phyloP scores from a whole-genome alignment of 2,329 filamentous ascomycete genomes.

The Fusarium sp. region DNA sequence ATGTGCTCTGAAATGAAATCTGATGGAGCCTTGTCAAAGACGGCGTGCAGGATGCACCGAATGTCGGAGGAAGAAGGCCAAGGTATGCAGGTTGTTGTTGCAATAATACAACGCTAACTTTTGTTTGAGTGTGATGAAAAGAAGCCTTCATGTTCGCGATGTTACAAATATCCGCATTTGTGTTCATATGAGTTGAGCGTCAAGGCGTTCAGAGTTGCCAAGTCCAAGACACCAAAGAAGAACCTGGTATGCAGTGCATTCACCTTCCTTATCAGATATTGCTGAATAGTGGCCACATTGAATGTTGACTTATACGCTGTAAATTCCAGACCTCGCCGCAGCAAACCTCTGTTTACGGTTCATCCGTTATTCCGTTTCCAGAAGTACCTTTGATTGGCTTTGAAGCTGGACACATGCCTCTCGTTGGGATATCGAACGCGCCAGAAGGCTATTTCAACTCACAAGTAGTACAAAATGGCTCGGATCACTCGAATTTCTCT shows the following conservation, averaged over 20 bases:
- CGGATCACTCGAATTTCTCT: rapidly evolving
- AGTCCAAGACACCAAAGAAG: background rate
- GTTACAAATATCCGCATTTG: background rate
- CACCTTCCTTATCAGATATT: too few relatives aligned
- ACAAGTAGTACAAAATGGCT: rapidly evolving
- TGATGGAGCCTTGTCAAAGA: slow-evolving; percentile 8
- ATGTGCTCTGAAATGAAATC: background rate
- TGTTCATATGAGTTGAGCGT: slow-evolving; percentile 19
- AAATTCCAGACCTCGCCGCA: background rate
- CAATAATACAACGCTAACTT: background rate
- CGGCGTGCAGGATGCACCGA: slow-evolving; percentile 15
- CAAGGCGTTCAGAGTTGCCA: background rate
- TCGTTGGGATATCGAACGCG: background rate
- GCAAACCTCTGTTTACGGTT: background rate
- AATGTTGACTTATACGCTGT: too few relatives aligned
- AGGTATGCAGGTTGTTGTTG: background rate
- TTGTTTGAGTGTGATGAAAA: slow-evolving; percentile 3
- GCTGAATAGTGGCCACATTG: too few relatives aligned
- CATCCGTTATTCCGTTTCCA: too few relatives aligned
- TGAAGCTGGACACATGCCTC: background rate
- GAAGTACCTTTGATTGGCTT: rapidly evolving
- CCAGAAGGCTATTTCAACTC: rapidly evolving
- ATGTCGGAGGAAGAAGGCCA: slow-evolving; percentile 22
- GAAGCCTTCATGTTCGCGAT: slow-evolving; percentile 3
- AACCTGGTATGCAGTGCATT: background rate